Conservation (phyloP, 2,329 filamentous ascomycete genomes). For the Colletotrichum abscissum region DNA sequence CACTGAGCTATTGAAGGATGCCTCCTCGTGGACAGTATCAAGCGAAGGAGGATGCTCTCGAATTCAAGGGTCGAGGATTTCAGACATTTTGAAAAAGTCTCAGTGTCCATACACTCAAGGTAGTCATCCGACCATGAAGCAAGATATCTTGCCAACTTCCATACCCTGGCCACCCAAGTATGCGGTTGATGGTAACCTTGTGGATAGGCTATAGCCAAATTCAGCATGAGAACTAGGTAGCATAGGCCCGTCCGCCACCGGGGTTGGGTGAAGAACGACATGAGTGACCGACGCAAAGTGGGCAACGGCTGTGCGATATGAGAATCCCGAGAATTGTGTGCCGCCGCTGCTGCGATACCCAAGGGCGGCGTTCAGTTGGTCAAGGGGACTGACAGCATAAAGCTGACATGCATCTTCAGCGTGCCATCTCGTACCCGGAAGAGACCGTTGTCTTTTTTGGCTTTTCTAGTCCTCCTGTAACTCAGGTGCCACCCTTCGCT, state of each 20-base stretch:
- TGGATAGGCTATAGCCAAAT: background rate
- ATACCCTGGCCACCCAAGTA: constrained; percentile 11
- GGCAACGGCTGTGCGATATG: background rate
- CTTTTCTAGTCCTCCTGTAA: background rate
- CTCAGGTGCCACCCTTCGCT: background rate
- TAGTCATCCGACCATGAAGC: background rate
- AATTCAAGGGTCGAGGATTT: background rate
- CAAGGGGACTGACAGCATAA: background rate
- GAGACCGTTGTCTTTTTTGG: background rate
- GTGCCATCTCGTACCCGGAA: background rate
- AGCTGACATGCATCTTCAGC: constrained; percentile 10
- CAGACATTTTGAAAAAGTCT: background rate
- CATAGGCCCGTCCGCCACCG: background rate
- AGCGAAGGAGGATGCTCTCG: background rate
- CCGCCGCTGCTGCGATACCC: constrained; percentile 4
- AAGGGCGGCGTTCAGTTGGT: background rate
- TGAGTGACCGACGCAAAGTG: too few relatives aligned
- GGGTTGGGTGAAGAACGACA: background rate
- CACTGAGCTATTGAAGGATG: background rate
- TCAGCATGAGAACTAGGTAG: background rate
- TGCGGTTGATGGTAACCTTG: background rate
- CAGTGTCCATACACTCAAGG: background rate
- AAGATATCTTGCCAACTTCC: background rate
- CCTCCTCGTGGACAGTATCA: background rate
- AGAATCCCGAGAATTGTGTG: background rate